phyloP scores from a whole-genome alignment of 2,329 filamentous ascomycete species.

The Metarhizium album region DNA sequence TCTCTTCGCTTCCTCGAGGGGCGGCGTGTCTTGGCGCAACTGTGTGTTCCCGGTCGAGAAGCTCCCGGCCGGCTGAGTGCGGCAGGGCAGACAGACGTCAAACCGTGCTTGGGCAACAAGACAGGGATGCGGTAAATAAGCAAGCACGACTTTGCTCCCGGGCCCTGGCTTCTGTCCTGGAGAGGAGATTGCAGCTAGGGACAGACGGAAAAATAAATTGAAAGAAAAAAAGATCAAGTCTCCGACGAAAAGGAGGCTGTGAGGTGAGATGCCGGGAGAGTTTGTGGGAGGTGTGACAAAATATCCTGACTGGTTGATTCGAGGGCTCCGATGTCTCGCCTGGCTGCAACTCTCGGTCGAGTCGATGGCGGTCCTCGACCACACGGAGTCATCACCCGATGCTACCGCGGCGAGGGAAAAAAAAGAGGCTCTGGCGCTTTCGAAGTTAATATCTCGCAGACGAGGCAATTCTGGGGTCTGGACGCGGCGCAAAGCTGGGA shows the following conservation, averaged over 20 bases:
- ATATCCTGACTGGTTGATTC: too few species aligned
- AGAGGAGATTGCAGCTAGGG: not conserved
- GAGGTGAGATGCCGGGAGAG: too few species aligned
- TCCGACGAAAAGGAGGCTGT: too few species aligned
- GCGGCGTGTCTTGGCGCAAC: too few species aligned
- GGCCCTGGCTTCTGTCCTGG: not conserved
- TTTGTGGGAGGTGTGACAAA: too few species aligned
- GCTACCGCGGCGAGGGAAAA: not conserved
- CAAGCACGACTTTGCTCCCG: slow-evolving; percentile 1
- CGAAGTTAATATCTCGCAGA: not conserved
- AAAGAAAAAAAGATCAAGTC: too few species aligned
- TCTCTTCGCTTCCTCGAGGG: not conserved
- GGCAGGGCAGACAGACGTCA: not conserved
- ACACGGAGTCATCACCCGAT: too few species aligned
- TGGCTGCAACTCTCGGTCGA: too few species aligned
- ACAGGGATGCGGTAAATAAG: slow-evolving; percentile 4
- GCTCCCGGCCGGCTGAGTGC: not conserved
- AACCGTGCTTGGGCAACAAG: slow-evolving; percentile 1
- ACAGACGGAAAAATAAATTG: too few species aligned
- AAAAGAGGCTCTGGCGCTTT: not conserved
- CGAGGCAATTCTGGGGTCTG: not conserved
- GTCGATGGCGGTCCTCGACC: too few species aligned
- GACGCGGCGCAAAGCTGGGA: not conserved
- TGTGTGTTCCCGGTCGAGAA: too few species aligned
- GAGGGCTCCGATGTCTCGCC: too few species aligned